Conservation (phyloP, 371 early-diverging fungal genomes). For the Mortierella sp. region DNA sequence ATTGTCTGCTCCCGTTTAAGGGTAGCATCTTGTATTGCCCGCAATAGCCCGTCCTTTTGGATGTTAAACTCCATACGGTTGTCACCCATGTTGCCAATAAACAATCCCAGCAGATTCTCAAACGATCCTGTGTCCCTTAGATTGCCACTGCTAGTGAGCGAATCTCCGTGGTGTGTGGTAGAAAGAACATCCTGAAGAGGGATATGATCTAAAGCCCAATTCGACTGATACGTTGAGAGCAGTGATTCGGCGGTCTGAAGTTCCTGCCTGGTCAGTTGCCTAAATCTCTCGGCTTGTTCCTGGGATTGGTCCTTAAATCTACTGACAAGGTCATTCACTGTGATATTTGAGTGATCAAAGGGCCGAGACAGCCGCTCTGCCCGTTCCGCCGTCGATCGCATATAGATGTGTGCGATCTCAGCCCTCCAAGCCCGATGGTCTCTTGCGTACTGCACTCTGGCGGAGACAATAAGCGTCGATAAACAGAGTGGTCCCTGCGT, state of each 20-base stretch:
- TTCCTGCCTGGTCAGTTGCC: not conserved
- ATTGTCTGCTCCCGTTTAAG: not conserved
- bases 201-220: not conserved
- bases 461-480: not conserved
- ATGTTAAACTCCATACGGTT: constrained; percentile 2
- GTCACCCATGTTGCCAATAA: not conserved
- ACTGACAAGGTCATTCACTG: not conserved
- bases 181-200: not conserved
- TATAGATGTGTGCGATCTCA: not conserved
- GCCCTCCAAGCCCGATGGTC: not conserved
- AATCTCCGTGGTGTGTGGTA: not conserved
- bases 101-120: not conserved
- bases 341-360: not conserved
- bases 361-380: too few species aligned
- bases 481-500: not conserved
- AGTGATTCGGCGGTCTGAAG: not conserved
- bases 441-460: not conserved
- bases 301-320: too few species aligned
- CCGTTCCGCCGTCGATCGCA: constrained; percentile 1
- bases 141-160: not conserved
- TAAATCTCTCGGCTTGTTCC: not conserved
- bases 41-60: not conserved
- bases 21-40: not conserved
- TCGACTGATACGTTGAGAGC: not conserved
- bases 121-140: not conserved